phyloP scores from a whole-genome alignment of 257 asterid species.

The Scutellaria minor region DNA sequence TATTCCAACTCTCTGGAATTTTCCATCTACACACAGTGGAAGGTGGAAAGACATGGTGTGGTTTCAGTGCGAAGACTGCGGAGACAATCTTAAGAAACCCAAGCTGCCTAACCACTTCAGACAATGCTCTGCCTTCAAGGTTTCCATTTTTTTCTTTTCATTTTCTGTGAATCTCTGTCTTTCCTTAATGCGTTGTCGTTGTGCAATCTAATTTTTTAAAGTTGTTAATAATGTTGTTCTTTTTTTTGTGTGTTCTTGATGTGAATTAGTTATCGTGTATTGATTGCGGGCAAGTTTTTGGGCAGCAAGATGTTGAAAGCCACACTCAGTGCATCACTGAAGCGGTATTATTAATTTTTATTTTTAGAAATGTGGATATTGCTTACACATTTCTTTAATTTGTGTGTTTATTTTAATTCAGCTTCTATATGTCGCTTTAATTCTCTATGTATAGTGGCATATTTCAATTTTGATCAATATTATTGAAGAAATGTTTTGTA shows the following conservation, averaged over 20 bases:
- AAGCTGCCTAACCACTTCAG: slow-evolving; percentile 86
- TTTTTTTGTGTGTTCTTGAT: slow-evolving; percentile 19
- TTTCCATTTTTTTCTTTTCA: slow-evolving; percentile 22
- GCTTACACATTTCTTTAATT: neutral
- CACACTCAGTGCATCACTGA: slow-evolving; percentile 95
- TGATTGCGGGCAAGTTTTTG: slow-evolving; percentile 85
- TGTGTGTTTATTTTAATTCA: neutral
- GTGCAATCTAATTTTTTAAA: slow-evolving; percentile 1
- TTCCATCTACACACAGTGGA: slow-evolving; percentile 34
- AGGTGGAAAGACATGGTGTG: slow-evolving; percentile 71
- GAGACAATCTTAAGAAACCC: slow-evolving; percentile 92
- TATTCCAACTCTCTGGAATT: neutral
- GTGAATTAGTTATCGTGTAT: slow-evolving; percentile 76
- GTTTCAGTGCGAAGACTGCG: slow-evolving; percentile 99
- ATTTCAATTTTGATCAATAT: neutral
- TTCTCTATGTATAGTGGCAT: neutral
- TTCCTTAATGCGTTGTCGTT: neutral
- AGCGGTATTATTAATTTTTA: slow-evolving; percentile 53
- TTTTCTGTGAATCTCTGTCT: neutral
- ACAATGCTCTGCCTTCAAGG: slow-evolving; percentile 91
- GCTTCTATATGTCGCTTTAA: neutral
- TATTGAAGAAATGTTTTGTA: neutral
- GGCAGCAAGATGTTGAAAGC: slow-evolving; percentile 68
- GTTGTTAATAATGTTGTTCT: neutral
- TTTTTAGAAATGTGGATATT: neutral